A percentile compares a stretch with the other conserved stretches of the same genome.
These are phyloP conservation scores for Rhizopus microsporus DNA, from an alignment of 371 early-diverging fungal species.

Conservation along the genomic window DNA sequence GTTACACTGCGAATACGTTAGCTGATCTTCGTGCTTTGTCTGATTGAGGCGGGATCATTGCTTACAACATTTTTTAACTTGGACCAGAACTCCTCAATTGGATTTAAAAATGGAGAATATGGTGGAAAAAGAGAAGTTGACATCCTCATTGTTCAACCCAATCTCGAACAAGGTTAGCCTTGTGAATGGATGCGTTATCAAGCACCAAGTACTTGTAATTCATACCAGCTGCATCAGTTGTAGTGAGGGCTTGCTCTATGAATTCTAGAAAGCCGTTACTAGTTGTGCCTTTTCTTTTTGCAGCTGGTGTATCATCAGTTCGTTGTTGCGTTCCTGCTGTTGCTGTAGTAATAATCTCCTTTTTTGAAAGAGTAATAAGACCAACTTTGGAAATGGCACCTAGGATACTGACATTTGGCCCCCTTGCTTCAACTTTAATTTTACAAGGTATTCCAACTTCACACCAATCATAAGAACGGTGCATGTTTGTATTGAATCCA, in stretches of 20 bases:
- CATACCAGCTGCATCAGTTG: constrained; percentile 10
- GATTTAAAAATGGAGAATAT: constrained; percentile 25
- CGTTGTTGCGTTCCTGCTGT: constrained; percentile 7
- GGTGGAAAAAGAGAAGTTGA: constrained; percentile 13
- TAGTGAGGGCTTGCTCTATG: constrained; percentile 6
- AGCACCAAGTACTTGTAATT: constrained; percentile 11
- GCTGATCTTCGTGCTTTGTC: constrained; percentile 11
- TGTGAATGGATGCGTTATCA: constrained; percentile 11
- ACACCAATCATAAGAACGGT: constrained; percentile 4
- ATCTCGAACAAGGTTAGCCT: neutral
- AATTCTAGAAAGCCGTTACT: constrained; percentile 1
- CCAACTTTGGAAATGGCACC: constrained; percentile 10
- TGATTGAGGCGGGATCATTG: constrained; percentile 8
- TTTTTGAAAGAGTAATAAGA: constrained; percentile 7
- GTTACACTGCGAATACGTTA: constrained; percentile 8
- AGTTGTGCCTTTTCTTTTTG: constrained; percentile 8
- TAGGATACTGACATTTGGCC: constrained; percentile 9
- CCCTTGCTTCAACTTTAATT: constrained; percentile 13
- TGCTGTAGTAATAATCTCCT: constrained; percentile 13
- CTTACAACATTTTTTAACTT: constrained; percentile 19
- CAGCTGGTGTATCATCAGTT: constrained; percentile 10
- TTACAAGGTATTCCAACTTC: constrained; percentile 8
- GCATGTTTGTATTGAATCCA: constrained; percentile 20
- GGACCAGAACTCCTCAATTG: constrained; percentile 26
- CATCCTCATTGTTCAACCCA: constrained; percentile 6